Conservation (phyloP, 1,284 basidiomycete species). For the Marasmius oreades region DNA sequence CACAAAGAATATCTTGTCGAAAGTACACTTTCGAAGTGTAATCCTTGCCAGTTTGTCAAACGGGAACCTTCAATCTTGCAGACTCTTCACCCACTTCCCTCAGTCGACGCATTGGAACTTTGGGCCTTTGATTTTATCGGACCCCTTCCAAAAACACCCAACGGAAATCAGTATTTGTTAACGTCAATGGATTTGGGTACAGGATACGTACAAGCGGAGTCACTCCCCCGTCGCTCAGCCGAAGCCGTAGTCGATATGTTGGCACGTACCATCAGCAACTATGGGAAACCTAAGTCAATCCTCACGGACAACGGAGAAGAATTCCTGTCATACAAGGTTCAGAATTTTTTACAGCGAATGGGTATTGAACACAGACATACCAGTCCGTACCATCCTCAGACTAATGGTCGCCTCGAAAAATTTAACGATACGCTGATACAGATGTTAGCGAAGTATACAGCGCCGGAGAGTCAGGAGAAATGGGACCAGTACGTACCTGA, state of each 20-base stretch:
- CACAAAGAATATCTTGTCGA: not conserved
- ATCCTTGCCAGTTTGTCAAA: conserved; percentile 1
- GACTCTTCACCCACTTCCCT: conserved; percentile 7
- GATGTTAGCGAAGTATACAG: conserved; percentile 6
- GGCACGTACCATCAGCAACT: not conserved
- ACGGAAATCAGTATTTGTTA: conserved; percentile 1
- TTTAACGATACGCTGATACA: conserved; percentile 10
- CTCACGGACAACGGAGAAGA: conserved; percentile 12
- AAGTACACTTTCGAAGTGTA: not conserved
- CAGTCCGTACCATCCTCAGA: conserved; percentile 10
- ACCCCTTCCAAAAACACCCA: not conserved
- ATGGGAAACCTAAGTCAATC: conserved; percentile 2
- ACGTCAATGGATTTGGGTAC: not conserved
- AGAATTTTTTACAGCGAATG: conserved; percentile 6
- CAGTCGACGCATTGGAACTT: not conserved
- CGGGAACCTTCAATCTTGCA: not conserved
- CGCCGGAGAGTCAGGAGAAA: conserved; percentile 4
- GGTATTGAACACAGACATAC: conserved; percentile 6
- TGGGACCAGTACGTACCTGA: conserved; percentile 14
- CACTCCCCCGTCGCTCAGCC: not conserved
- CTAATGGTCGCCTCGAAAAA: conserved; percentile 11
- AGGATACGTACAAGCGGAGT: not conserved
- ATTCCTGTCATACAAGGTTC: conserved; percentile 7
- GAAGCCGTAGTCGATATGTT: not conserved
- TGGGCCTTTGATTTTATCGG: conserved; percentile 6